These are phyloP conservation scores for Lablab purpureus DNA, from an alignment of 306 rosid species.

Conservation along the genomic window DNA sequence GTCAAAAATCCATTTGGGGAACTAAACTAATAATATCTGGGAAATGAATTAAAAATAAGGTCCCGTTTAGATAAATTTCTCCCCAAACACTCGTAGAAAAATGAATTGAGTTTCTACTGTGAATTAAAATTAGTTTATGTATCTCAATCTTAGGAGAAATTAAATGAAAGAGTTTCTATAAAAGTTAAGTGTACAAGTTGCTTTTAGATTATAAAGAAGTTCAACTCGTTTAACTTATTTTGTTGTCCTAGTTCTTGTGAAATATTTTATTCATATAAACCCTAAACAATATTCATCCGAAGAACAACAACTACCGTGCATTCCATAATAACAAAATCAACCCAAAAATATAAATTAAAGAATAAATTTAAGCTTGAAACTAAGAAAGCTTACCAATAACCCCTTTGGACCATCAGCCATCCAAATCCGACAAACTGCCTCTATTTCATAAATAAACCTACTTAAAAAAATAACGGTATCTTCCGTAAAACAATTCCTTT, in stretches of 20 bases:
- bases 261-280: neutral
- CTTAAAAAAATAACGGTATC: neutral
- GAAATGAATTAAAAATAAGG: neutral
- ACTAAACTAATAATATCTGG: neutral
- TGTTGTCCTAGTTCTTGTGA: neutral
- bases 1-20: neutral
- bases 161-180: neutral
- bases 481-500: neutral
- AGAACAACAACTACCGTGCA: neutral
- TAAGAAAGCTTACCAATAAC: constrained; percentile 66
- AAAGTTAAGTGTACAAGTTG: neutral
- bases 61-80: neutral
- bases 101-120: neutral
- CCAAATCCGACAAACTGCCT: constrained; percentile 84
- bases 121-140: too few relatives aligned
- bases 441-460: constrained; percentile 88
- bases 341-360: neutral
- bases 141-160: too few relatives aligned
- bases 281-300: neutral
- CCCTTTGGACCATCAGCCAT: constrained; percentile 76
- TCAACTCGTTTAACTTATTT: too few relatives aligned
- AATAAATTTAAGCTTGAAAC: constrained; percentile 11
- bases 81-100: neutral
- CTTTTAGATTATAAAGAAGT: neutral
- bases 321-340: neutral